Evolutionary conservation across 169 alveolate genomes (phyloP).

Genomic region (Cryptosporidium viatorum): DNA sequence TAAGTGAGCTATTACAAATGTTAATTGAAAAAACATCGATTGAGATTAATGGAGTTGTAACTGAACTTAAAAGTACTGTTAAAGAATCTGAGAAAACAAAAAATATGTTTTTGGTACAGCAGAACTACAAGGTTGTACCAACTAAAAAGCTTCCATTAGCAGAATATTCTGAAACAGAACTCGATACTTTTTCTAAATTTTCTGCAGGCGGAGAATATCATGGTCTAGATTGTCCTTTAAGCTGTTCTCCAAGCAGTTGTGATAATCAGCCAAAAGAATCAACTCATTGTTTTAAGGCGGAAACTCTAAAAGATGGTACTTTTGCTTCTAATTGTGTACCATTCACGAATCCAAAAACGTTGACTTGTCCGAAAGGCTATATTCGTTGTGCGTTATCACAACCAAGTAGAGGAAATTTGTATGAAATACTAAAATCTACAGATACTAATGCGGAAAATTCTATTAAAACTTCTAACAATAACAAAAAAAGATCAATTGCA

Average conservation of each 20-base stretch:
- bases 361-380: constrained; percentile 64
- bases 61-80: constrained; percentile 36
- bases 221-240: constrained; percentile 68
- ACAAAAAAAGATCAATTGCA: constrained; percentile 60
- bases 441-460: constrained; percentile 4
- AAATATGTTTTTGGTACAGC: constrained; percentile 32
- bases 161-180: constrained; percentile 55
- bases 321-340: constrained; percentile 52
- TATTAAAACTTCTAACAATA: neutral
- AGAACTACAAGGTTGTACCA: constrained; percentile 65
- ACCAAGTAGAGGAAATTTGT: constrained; percentile 71
- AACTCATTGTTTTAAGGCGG: constrained; percentile 70
- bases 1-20: constrained; percentile 47
- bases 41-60: constrained; percentile 41
- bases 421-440: constrained; percentile 39
- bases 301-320: constrained; percentile 61
- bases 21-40: constrained; percentile 54
- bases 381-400: constrained; percentile 68
- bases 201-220: constrained; percentile 60
- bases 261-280: constrained; percentile 50
- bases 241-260: constrained; percentile 70
- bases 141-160: constrained; percentile 68
- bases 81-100: constrained; percentile 44
- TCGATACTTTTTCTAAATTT: constrained; percentile 49
- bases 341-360: constrained; percentile 31